Evolutionary conservation across 2,329 filamentous ascomycete genomes (phyloP), one percentile per base, ranked within the genome.

Genomic region (Aspergillus fumigatus): DNA sequence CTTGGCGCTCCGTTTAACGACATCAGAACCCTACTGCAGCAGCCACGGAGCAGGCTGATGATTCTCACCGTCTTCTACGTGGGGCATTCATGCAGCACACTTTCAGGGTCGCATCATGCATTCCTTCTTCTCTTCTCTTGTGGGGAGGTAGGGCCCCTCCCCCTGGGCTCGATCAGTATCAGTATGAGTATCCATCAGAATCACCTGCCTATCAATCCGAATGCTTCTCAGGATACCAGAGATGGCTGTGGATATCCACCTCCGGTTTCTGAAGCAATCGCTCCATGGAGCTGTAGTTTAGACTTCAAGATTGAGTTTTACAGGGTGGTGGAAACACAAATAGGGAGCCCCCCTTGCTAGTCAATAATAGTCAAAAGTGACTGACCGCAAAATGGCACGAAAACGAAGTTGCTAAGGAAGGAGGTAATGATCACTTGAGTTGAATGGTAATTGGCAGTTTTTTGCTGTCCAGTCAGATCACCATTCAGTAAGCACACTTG

Each of bases 1-100:
- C 32, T 35, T 29, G 27, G 9, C 27, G 10, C 27, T 29, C 27
- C 27, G 11, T 29, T 11, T 10, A 11, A 29, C 11, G 17, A 35
- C 32, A 35, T n/a, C 14, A 38, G 32, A 11, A 23, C 41, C 11
- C 21, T 29, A 29, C 27, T 45, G 41, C 41, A 23, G 41, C n/a
- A 45, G 41, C 41, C 21, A 51, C 47, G 48, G 25, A 54, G 40
- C 50, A 45, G 54, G 50, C 48, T 17, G 45, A 41, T 35, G 49
- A 52, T 57, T 53, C 59, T 62, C 61, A 61, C 59, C 57, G 60
- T 62, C 57, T 61, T 57, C 50, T 59, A 48, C 32, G 55, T 58
- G 60, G 60, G 55, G 60, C 57, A 48, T 29, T 35, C 23, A 32
- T 48, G 51, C 48, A 55, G 50, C 43, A 47, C 26, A 26, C 41